A percentile compares a stretch with the other conserved stretches of the same genome.
Evolutionary conservation across 352 stramenopile species (phyloP).

Genomic region (Globisporangium megalacanthum): DNA sequence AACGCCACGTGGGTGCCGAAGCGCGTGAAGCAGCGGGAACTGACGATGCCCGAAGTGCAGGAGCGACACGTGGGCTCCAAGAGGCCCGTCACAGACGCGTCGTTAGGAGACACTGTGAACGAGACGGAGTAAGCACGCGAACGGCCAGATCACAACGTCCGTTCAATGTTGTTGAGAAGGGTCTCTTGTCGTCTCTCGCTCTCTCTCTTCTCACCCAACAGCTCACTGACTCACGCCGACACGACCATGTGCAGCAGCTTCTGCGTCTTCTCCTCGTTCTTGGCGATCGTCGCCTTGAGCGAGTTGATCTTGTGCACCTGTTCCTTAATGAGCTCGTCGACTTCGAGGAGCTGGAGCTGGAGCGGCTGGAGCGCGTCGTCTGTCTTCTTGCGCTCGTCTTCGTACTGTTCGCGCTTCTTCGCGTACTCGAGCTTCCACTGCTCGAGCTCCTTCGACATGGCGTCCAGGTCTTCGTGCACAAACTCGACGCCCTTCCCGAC

Average conservation of each 20-base stretch:
- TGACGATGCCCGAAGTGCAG: constrained; percentile 56
- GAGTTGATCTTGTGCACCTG: constrained; percentile 89
- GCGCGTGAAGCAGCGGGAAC: constrained; percentile 48
- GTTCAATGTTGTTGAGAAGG: no score
- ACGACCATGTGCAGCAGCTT: constrained; percentile 88
- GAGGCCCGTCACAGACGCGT: neutral
- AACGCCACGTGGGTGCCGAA: constrained; percentile 65
- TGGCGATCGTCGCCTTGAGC: constrained; percentile 89
- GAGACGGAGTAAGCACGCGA: no score
- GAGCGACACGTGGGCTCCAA: constrained; percentile 26
- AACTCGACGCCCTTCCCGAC: constrained; percentile 92
- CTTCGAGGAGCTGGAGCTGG: constrained; percentile 74
- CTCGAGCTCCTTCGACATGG: constrained; percentile 92
- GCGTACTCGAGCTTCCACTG: constrained; percentile 87
- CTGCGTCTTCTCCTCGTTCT: constrained; percentile 91
- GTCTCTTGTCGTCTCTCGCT: no score
- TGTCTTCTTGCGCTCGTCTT: constrained; percentile 81
- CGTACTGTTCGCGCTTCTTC: constrained; percentile 69
- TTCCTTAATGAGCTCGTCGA: constrained; percentile 90
- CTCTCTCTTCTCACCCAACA: no score
- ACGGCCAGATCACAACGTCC: no score
- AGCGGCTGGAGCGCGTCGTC: constrained; percentile 82
- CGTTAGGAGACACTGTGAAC: neutral
- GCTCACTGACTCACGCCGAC: constrained; percentile 29
- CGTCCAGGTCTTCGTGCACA: constrained; percentile 91